Evolutionary conservation across 2,329 filamentous ascomycete genomes (phyloP).

Genomic region (Aspergillus candidus): DNA sequence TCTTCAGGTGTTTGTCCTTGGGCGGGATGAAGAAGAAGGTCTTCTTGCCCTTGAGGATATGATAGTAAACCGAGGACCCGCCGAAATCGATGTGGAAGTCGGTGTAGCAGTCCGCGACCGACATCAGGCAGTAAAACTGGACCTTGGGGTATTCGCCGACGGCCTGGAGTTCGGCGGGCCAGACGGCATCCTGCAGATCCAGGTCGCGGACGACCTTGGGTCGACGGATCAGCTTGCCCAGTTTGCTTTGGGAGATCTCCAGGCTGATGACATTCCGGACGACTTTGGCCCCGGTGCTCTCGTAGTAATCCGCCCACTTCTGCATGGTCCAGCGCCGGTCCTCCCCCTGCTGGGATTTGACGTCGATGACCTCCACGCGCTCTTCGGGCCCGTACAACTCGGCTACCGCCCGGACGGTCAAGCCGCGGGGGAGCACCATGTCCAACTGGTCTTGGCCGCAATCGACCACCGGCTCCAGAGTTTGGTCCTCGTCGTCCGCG

Average conservation of each 20-base stretch:
- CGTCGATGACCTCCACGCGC: constrained; percentile 61
- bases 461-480: constrained; percentile 45
- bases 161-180: constrained; percentile 47
- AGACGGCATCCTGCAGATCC: constrained; percentile 47
- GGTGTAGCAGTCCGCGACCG: constrained; percentile 64
- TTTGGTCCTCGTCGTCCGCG: constrained; percentile 16
- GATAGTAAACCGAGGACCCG: constrained; percentile 64
- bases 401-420: constrained; percentile 59
- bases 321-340: constrained; percentile 60
- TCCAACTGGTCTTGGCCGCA: constrained; percentile 60
- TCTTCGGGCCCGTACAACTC: constrained; percentile 59
- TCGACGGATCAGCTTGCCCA: constrained; percentile 57
- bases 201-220: constrained; percentile 62
- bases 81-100: constrained; percentile 69
- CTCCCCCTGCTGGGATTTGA: constrained; percentile 62
- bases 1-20: constrained; percentile 61
- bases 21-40: constrained; percentile 67
- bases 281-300: constrained; percentile 52
- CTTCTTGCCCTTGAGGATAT: constrained; percentile 63
- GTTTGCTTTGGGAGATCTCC: constrained; percentile 58
- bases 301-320: constrained; percentile 64
- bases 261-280: constrained; percentile 65
- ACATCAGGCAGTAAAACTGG: constrained; percentile 65
- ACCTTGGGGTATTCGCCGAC: constrained; percentile 57
- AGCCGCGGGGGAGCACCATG: constrained; percentile 60